These are phyloP conservation scores for Cryomyces antarcticus DNA, from an alignment of 495 filamentous ascomycete species.

Conservation along the genomic window DNA sequence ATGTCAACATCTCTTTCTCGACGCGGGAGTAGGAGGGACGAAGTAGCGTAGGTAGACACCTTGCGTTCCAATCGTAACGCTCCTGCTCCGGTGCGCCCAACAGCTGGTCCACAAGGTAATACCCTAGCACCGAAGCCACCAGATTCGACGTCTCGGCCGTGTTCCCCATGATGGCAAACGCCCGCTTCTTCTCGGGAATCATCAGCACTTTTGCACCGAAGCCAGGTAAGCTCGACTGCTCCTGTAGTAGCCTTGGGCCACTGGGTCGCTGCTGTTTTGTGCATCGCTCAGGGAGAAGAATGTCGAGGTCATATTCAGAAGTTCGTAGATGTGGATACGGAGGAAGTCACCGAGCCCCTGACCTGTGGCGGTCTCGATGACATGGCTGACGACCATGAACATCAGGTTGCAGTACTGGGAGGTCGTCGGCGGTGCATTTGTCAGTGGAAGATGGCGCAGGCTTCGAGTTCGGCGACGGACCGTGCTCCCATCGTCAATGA, in stretches of 20 bases:
- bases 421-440: slow-evolving; percentile 17
- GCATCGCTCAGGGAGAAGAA: slow-evolving; percentile 26
- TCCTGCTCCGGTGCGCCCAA: too few relatives aligned
- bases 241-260: not conserved
- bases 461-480: slow-evolving; percentile 21
- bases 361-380: slow-evolving; percentile 23
- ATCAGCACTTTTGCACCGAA: too few relatives aligned
- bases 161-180: too few relatives aligned
- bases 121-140: too few relatives aligned
- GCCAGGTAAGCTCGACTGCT: too few relatives aligned
- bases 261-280: not conserved
- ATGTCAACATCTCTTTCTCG: too few relatives aligned
- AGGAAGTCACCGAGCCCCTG: slow-evolving; percentile 24
- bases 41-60: too few relatives aligned
- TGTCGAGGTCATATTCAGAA: slow-evolving; percentile 29
- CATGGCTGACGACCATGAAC: slow-evolving; percentile 25
- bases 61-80: too few relatives aligned
- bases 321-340: slow-evolving; percentile 24
- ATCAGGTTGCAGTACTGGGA: slow-evolving; percentile 34
- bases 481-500: slow-evolving; percentile 24
- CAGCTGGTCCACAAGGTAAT: too few relatives aligned
- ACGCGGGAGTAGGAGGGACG: too few relatives aligned
- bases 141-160: too few relatives aligned
- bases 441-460: slow-evolving; percentile 27
- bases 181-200: too few relatives aligned